Percentiles rank a stretch among this genome's conserved stretches.
Evolutionary conservation across 345 rosid species (phyloP).

Genomic region (Ailanthus altissimus): DNA sequence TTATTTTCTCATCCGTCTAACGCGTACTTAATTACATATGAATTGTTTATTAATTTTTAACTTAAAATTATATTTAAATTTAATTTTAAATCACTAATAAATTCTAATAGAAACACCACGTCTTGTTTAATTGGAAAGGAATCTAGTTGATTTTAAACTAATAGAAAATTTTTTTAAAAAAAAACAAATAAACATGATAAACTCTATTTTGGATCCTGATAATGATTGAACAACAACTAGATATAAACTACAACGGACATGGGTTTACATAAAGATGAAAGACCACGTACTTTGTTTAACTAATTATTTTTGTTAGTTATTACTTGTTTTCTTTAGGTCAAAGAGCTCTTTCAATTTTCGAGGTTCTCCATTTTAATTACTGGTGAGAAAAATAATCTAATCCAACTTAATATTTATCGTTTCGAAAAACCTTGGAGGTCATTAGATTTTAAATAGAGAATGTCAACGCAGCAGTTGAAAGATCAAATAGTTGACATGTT

Average conservation of each 20-base stretch:
- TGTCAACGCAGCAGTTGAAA: background rate
- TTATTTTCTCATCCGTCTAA: no score
- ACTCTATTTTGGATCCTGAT: background rate
- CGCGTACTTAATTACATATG: no score
- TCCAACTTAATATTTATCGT: no score
- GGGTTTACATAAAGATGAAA: background rate
- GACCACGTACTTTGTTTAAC: background rate
- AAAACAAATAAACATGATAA: background rate
- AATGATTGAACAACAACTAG: background rate
- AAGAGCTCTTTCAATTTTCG: background rate
- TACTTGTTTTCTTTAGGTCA: background rate
- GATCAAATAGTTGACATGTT: background rate
- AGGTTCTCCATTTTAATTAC: background rate
- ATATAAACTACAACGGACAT: background rate
- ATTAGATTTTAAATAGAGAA: background rate
- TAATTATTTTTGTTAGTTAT: background rate
- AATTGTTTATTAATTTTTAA: no score
- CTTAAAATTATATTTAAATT: no score
- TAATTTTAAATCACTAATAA: no score
- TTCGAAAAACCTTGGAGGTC: background rate
- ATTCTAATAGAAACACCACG: no score
- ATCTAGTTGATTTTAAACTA: background rate
- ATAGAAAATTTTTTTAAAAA: background rate
- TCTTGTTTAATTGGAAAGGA: no score
- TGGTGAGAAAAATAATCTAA: background rate